Conservation (phyloP, 345 rosid genomes). For the Barbarea vulgaris region DNA sequence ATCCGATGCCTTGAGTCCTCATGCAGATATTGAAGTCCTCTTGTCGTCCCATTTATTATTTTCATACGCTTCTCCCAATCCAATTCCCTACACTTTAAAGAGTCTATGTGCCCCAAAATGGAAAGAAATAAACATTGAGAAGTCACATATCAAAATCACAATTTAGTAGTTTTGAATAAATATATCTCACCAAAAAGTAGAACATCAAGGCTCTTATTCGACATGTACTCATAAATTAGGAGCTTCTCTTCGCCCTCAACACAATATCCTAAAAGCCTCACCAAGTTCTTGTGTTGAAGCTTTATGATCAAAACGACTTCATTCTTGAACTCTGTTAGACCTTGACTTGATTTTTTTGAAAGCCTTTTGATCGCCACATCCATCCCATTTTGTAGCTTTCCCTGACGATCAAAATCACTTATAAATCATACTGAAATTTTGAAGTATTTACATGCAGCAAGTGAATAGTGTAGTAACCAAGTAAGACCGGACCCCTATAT, state of each 20-base stretch:
- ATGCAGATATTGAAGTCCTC: slow-evolving; percentile 18
- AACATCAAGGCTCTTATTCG: slow-evolving; percentile 1
- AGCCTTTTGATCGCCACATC: slow-evolving; percentile 1
- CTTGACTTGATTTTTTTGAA: neutral
- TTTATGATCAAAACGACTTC: slow-evolving; percentile 1
- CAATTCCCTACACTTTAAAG: neutral
- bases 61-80: neutral
- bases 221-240: neutral
- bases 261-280: slow-evolving; percentile 3
- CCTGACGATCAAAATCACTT: neutral
- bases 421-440: neutral
- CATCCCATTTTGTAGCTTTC: neutral
- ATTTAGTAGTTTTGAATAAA: neutral
- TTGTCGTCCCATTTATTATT: neutral
- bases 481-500: neutral
- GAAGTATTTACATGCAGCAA: neutral
- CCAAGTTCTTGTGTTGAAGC: slow-evolving; percentile 3
- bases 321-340: neutral
- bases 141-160: neutral
- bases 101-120: neutral
- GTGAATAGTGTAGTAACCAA: neutral
- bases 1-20: neutral
- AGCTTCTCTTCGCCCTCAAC: neutral
- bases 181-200: neutral
- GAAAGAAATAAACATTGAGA: neutral